Evolutionary conservation across 2,329 filamentous ascomycete genomes (phyloP), one percentile per base, ranked within the genome.

Genomic region (Arthrobotrys iridis): DNA sequence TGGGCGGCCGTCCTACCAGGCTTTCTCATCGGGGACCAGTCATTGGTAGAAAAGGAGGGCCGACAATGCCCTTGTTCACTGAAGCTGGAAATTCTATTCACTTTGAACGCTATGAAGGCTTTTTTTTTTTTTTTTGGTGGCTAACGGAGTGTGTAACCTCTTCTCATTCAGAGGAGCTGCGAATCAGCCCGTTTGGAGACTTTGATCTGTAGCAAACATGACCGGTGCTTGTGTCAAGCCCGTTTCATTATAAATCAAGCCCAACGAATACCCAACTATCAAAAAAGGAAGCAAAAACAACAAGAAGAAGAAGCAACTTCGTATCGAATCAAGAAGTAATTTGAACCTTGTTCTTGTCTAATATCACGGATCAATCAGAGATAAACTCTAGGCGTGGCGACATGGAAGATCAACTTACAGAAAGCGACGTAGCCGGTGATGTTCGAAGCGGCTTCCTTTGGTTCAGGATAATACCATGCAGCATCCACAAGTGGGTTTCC

Each of bases 401-500:
- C 40, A 46, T 30, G 24, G 37, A 15, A n/a, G 18, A 26, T 45
- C 22, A 28, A 76, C 86, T 84, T 81, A 85, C 87, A 88, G 78
- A 89, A 89, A 3, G 87, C 87, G 40, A 89, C 85, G 78, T 86
- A 83, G 45, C 84, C 84, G 79, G 85, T 85, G 77, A 89, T 87
- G 60, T 83, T 80, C 28, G 84, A 84, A 46, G 84, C 85, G 22
- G 84, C 83, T 63, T 84, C 83, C 78, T 82, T 81, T 0, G 87
- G 84, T 43, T 84, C 79, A 1, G 86, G 83, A 76, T 89, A 89
- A 77, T 86, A 88, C 87, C 87, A 89, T 0, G 86, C 87, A 1
- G 85, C 62, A 35, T 74, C 57, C 45, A 58, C 60, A 18, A 62
- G 40, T 11, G 52, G 43, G 40, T 43, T 43, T 4, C 62, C 70